These are phyloP conservation scores for Silybum marianum DNA, from an alignment of 129 eudicot genomes.

Conservation along the genomic window DNA sequence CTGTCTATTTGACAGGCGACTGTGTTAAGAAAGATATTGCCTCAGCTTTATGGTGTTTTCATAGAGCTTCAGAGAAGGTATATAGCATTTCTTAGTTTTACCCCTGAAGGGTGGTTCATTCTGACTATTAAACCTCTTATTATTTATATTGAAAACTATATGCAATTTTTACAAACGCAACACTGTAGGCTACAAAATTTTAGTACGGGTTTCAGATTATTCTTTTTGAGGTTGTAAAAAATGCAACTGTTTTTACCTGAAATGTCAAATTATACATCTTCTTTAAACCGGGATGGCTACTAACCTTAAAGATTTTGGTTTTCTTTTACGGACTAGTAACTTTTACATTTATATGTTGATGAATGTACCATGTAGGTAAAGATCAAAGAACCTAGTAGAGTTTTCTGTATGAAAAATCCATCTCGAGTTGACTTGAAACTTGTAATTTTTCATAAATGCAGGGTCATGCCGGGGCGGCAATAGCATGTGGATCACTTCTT, in stretches of 20 bases:
- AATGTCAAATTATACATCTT: background rate
- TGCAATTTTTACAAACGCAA: background rate
- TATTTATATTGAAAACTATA: background rate
- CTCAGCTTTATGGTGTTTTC: conserved; percentile 80
- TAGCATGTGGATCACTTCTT: conserved; percentile 92
- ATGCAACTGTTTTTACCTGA: background rate
- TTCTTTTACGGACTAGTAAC: background rate
- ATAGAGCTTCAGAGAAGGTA: conserved; percentile 87
- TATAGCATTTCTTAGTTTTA: conserved; percentile 24
- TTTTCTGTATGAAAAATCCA: background rate
- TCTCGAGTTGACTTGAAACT: conserved; percentile 8
- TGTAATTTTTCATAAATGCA: conserved; percentile 31
- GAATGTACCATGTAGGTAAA: conserved; percentile 9
- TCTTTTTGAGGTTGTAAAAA: background rate
- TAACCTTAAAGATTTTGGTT: background rate
- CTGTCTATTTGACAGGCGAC: conserved; percentile 73
- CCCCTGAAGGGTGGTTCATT: background rate
- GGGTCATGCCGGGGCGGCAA: conserved; percentile 94
- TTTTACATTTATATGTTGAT: conserved; percentile 1
- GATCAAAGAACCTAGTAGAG: background rate
- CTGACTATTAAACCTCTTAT: background rate
- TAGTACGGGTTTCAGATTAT: background rate
- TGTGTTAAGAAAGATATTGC: conserved; percentile 69
- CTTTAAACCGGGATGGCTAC: background rate
- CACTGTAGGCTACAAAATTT: background rate